phyloP scores from a whole-genome alignment of 2,329 filamentous ascomycete species.

The Hymenoscyphus fructigenus region DNA sequence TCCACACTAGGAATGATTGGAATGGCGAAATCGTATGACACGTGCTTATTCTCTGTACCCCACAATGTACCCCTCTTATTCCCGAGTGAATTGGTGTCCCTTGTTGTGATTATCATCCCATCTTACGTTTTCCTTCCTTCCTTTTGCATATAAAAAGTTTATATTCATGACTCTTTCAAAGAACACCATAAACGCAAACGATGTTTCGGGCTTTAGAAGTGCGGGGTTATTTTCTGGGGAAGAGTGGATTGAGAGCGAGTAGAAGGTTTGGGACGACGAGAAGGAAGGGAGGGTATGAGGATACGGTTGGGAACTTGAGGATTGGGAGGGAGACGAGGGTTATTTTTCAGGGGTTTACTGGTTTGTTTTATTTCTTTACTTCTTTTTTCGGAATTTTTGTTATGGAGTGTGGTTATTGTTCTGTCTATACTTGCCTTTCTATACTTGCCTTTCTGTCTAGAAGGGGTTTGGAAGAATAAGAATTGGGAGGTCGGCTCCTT shows the following conservation, averaged over 20 bases:
- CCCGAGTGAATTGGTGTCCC: background rate
- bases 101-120: background rate
- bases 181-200: too few relatives aligned
- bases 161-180: background rate
- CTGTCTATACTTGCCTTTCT: too few relatives aligned
- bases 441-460: too few relatives aligned
- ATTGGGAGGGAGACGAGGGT: conserved; percentile 66
- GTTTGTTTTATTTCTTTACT: conserved; percentile 33
- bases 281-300: conserved; percentile 37
- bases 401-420: background rate
- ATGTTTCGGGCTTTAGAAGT: background rate
- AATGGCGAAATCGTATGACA: background rate
- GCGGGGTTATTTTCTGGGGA: conserved; percentile 21
- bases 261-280: conserved; percentile 24
- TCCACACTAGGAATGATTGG: background rate
- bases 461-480: too few relatives aligned
- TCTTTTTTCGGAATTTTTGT: background rate
- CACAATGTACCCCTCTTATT: background rate
- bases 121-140: background rate
- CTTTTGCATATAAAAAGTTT: background rate
- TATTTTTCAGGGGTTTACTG: conserved; percentile 71
- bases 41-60: background rate
- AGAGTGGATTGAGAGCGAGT: conserved; percentile 3
- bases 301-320: conserved; percentile 64
- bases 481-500: too few relatives aligned